Base-by-base conservation (phyloP, 225 moss, liverwort and hornwort species). In the Pseudisothecium myosuroides region DNA sequence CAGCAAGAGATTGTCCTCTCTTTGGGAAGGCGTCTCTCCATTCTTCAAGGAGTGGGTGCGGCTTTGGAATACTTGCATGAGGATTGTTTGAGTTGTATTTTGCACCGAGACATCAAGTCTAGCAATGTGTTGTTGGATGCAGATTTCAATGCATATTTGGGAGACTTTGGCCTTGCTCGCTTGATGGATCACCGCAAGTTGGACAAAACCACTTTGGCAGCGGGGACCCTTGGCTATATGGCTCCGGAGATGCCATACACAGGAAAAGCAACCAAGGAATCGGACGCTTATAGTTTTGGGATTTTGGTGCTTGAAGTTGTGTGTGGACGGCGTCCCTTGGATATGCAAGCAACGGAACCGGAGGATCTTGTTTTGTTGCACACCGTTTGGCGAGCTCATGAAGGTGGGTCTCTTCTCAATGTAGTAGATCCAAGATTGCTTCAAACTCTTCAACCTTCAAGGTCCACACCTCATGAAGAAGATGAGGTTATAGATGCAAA, bases 401-500 rank as follows among this genome's bases (percentile, higher is more conserved):
- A 78, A 78, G 10, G 54, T 4, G 37, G 16, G 6, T 78, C 16
- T 24, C 52, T 78, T 50, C 9, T 78, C 2, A 37, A 20, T 52
- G 4, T 78, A 6, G 55, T 37, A 16, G 55, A 78, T 55, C 6
- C 37, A 37, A 36, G 24, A 78, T 14, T 78, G 14, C 32, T 78
- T 24, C 23, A 55, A 24, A 55, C 10, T 14, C 37, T 55, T 26
- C 78, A 22, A 78, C 52, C 22, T 3, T 22, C 22, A 39, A 58
- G n/a, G 6, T 36, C 1, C 0, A 14, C 5, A 76, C 6, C 3
- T 29, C 52, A 21, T 6, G 8, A 76, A 22, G 14, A 34, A 0
- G 9, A 32, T 76, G 52, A 76, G 2, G 19, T 50, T 5, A 49
- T 0, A 20, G 4, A 36, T 77, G 16, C 77, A 52, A 52, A 3